Conservation (phyloP, 768 basidiomycete genomes). For the Tulasnella sp. region DNA sequence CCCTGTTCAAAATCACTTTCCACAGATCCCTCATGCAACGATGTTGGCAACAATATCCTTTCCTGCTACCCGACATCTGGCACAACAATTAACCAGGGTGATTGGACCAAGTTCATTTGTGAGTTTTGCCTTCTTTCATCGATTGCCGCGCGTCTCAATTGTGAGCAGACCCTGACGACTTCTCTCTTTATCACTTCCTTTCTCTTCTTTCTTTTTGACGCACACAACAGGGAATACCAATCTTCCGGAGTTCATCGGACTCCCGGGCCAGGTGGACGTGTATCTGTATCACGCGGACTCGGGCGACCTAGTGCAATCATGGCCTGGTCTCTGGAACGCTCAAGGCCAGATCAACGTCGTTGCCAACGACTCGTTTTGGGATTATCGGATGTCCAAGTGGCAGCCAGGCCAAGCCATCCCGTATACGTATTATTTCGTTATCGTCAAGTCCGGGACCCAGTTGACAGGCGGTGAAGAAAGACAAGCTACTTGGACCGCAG, state of each 20-base stretch:
- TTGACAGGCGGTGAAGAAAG: slow-evolving; percentile 53
- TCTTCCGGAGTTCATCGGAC: slow-evolving; percentile 45
- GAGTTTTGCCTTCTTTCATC: slow-evolving; percentile 8
- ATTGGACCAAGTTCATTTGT: slow-evolving; percentile 77
- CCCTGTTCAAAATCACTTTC: background rate
- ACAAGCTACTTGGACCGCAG: slow-evolving; percentile 67
- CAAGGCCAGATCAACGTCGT: slow-evolving; percentile 46
- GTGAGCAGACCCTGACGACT: slow-evolving; percentile 20
- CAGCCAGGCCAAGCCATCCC: slow-evolving; percentile 43
- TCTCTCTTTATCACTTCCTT: slow-evolving; percentile 18
- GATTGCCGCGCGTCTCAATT: slow-evolving; percentile 19
- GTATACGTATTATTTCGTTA: slow-evolving; percentile 70
- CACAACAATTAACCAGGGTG: slow-evolving; percentile 57
- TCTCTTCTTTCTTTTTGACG: slow-evolving; percentile 16
- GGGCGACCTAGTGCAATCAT: slow-evolving; percentile 41
- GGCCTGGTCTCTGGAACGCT: slow-evolving; percentile 42
- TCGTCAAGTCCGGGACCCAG: slow-evolving; percentile 48
- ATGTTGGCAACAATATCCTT: slow-evolving; percentile 55
- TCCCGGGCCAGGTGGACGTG: slow-evolving; percentile 64
- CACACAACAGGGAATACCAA: slow-evolving; percentile 59
- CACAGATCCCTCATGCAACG: slow-evolving; percentile 31
- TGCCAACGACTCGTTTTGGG: slow-evolving; percentile 74
- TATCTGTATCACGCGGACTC: slow-evolving; percentile 73
- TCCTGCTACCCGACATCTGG: slow-evolving; percentile 65
- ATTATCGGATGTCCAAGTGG: slow-evolving; percentile 40